phyloP scores from a whole-genome alignment of 441 rosid species.

The Biscutella auriculata region DNA sequence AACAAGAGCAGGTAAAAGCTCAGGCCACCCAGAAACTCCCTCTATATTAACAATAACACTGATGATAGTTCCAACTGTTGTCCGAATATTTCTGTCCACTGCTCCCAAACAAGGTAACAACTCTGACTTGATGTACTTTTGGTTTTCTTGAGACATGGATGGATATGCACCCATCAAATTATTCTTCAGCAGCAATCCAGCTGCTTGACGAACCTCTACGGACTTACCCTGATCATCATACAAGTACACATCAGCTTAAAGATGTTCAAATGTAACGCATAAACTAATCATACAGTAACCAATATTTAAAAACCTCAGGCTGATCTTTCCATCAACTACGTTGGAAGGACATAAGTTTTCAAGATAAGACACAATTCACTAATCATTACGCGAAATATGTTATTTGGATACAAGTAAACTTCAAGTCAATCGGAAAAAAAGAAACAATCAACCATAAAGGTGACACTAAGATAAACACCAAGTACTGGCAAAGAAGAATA shows the following conservation, averaged over 20 bases:
- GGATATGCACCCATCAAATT: constrained; percentile 70
- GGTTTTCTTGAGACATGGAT: constrained; percentile 49
- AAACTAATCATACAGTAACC: background rate
- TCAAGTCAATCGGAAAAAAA: too few relatives aligned
- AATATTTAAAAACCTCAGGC: background rate
- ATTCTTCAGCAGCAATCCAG: constrained; percentile 89
- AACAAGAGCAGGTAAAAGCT: constrained; percentile 78
- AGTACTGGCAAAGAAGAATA: background rate
- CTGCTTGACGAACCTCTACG: constrained; percentile 90
- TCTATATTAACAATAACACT: constrained; percentile 76
- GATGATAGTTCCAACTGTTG: constrained; percentile 83
- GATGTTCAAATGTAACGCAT: background rate
- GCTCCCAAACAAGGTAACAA: constrained; percentile 88
- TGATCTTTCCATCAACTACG: background rate
- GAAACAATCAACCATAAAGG: too few relatives aligned
- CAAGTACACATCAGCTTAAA: background rate
- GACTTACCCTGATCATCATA: constrained; percentile 58
- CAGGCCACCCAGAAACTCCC: constrained; percentile 80
- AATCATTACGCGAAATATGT: background rate
- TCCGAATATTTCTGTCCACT: constrained; percentile 70
- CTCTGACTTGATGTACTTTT: constrained; percentile 75
- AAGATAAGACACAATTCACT: background rate
- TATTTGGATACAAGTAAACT: background rate
- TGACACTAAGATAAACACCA: too few relatives aligned
- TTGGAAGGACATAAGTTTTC: background rate